Evolutionary conservation across 2,329 filamentous ascomycete species (phyloP), one percentile per base, ranked within the genome.

Genomic region (Periconia digitata): DNA sequence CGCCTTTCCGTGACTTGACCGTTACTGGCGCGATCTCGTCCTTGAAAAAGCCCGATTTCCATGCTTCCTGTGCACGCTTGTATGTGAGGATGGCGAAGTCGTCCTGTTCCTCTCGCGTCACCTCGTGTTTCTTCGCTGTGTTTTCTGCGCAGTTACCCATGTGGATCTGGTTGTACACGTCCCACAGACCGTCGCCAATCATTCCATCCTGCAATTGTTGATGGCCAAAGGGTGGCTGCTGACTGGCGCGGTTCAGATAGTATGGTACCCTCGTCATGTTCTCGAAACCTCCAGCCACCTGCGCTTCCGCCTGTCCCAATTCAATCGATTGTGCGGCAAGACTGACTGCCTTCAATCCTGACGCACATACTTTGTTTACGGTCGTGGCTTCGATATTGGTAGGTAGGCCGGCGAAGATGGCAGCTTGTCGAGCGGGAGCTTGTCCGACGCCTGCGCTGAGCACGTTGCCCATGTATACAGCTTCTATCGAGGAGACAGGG

Each of bases 401-500:
- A 8, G 90, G 81, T 3, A 97, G 83, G 2, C 92, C 92, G 3
- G 94, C 90, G 66, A 95, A 92, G 51, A 97, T 87, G 56, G 84
- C 78, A 10, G 94, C 94, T 76, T 99, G 94, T 41, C 94, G 85
- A 18, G 94, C 92, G 2, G 94, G 94, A 0, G 94, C 84, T 75
- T 99, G 94, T 39, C 94, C 94, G 6, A 94, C 82, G 16, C 82
- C 83, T 38, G 81, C 92, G 71, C 91, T 86, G 35, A 97, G 81
- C 8, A 97, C 94, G 65, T 96, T 95, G 68, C 94, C 94, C 89
- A 97, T 95, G 77, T 97, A 97, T 15, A 97, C 90, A 73, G 95
- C 89, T 55, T 86, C 88, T 64, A 97, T 90, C 68, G 87, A 88
- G 27, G 86, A 84, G 44, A 84, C 72, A 1, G 94, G 92, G 6